Evolutionary conservation across 352 stramenopile genomes (phyloP).

Genomic region (Phytophthora podocarpi): DNA sequence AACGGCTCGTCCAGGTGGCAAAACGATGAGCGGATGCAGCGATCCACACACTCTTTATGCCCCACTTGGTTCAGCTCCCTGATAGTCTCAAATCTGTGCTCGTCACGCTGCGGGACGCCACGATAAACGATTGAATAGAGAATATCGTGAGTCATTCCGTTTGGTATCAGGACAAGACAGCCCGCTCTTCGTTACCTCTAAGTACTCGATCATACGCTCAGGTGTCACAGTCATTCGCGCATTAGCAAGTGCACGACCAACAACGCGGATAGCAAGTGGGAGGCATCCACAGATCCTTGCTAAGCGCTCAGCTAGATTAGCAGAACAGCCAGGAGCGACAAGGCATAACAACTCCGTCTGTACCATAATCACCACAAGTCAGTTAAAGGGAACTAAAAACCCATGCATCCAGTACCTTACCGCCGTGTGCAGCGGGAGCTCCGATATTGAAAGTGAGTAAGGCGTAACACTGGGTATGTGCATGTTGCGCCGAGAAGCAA

Average conservation of each 20-base stretch:
- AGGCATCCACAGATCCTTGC: conserved; percentile 80
- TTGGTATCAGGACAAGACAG: not conserved
- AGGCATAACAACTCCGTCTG: conserved; percentile 77
- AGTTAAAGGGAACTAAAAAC: not conserved
- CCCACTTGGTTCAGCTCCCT: conserved; percentile 76
- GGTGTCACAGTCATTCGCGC: conserved; percentile 72
- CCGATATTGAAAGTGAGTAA: conserved; percentile 76
- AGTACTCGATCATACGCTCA: conserved; percentile 83
- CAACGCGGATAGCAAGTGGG: conserved; percentile 81
- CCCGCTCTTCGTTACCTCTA: conserved; percentile 43
- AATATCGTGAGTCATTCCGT: not conserved
- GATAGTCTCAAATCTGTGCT: conserved; percentile 75
- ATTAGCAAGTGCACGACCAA: conserved; percentile 78
- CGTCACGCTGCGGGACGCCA: conserved; percentile 45
- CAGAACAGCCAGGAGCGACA: conserved; percentile 63
- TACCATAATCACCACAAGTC: not conserved
- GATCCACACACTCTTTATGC: conserved; percentile 79
- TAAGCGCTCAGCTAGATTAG: conserved; percentile 61
- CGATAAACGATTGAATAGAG: conserved; percentile 3
- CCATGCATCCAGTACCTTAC: conserved; percentile 33
- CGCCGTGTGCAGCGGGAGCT: conserved; percentile 72
- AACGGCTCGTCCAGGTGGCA: conserved; percentile 73
- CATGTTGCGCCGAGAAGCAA: conserved; percentile 73
- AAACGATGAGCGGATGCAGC: conserved; percentile 84
- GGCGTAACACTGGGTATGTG: conserved; percentile 81